These are phyloP conservation scores for Malassezia globosa DNA, from an alignment of 1,284 basidiomycete genomes.

Conservation along the genomic window DNA sequence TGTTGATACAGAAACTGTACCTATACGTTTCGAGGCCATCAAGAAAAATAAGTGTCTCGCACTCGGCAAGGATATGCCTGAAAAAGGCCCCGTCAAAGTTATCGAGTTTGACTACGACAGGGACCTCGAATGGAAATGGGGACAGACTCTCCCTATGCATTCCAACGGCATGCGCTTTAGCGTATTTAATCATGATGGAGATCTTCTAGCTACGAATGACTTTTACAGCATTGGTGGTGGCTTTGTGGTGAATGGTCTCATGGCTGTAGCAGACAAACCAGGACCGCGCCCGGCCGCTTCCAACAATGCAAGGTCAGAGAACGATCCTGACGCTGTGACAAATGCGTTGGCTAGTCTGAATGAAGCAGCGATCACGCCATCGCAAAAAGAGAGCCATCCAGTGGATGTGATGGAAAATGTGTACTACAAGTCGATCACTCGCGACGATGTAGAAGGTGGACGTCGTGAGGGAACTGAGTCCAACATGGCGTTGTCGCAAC, in stretches of 20 bases:
- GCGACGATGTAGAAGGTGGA: conserved; percentile 63
- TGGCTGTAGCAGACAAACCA: conserved; percentile 21
- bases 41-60: conserved; percentile 57
- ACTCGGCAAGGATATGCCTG: conserved; percentile 52
- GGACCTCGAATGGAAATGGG: conserved; percentile 80
- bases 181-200: conserved; percentile 67
- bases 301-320: too few relatives aligned
- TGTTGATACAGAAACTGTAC: conserved; percentile 65
- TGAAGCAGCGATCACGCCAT: background rate
- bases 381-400: conserved; percentile 18
- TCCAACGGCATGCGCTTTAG: conserved; percentile 72
- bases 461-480: conserved; percentile 49
- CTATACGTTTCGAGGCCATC: conserved; percentile 60
- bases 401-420: conserved; percentile 73
- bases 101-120: conserved; percentile 74
- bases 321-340: too few relatives aligned
- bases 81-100: conserved; percentile 11
- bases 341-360: too few relatives aligned
- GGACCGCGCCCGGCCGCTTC: conserved; percentile 3
- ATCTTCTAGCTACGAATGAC: conserved; percentile 83
- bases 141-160: conserved; percentile 50
- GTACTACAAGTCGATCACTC: conserved; percentile 90
- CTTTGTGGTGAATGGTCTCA: conserved; percentile 39
- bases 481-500: conserved; percentile 6
- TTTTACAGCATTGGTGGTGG: conserved; percentile 57